Base-by-base conservation (phyloP, 2,329 filamentous ascomycete genomes). In the Talaromyces sp. region DNA sequence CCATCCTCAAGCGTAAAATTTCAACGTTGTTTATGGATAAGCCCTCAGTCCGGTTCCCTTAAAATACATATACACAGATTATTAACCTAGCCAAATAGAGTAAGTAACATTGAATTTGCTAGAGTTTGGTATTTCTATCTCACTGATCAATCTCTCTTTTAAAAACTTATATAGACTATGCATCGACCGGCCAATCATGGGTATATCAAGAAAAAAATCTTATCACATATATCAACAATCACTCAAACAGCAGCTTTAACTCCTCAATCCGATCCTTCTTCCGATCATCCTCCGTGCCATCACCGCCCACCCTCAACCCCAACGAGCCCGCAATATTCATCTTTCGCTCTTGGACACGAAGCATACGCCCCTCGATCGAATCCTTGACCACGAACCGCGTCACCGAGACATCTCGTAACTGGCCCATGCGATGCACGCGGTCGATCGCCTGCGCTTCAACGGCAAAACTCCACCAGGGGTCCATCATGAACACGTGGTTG, bases 381-480 rank as follows among this genome's bases (percentile, higher is more conserved):
- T 88, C 87, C 75, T 90, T 89, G 1, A 96, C 90, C 62, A 99
- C 89, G 71, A 98, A 98, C 30, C 95, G 82, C 67, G 88, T 88
- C 0, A 99, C 93, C 60, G 87, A 85, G 1, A 99, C 95, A 69
- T 93, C 90, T 17, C 87, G 84, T 56, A 90, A 87, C 75, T 99
- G 95, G 0, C 95, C 95, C 91, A 99, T 97, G 9, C 95, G 87
- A 79, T 99, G 95, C 36, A 99, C 92, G 1, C 95, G 91, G 78
- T 99, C 95, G 70, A 99, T 98, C 9, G 95, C 95, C 76, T 99
- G 95, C 5, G 93, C 92, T 77, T 99, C 95, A 13, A 98, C 88
- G 0, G 95, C 93, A 75, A 93, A 99, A 72, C 91, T 96, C 95
- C 95, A 99, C 95, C 95, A 99, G 0, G 95, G 95, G 75, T 99